These are phyloP conservation scores for Dispira parvispora DNA, from an alignment of 192 early-diverging fungal species.

Conservation along the genomic window DNA sequence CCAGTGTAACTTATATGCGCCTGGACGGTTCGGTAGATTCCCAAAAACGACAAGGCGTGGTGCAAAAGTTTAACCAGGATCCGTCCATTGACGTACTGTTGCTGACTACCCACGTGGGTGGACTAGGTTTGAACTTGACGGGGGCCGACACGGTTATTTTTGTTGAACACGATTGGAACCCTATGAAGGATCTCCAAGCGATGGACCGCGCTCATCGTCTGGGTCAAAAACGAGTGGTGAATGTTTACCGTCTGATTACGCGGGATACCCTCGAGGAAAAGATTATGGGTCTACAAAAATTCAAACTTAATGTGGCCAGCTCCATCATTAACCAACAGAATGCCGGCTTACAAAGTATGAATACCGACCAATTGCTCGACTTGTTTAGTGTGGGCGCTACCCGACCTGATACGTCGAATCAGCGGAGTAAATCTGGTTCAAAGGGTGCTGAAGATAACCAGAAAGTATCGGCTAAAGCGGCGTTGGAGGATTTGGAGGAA, in stretches of 20 bases:
- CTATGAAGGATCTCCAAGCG: slow-evolving; percentile 96
- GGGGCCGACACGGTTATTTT: slow-evolving; percentile 99
- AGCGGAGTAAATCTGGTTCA: slow-evolving; percentile 10
- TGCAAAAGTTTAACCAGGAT: slow-evolving; percentile 89
- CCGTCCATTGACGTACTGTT: slow-evolving; percentile 89
- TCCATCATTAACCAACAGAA: slow-evolving; percentile 95
- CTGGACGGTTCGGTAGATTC: slow-evolving; percentile 85
- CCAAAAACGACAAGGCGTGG: slow-evolving; percentile 69
- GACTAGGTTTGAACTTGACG: slow-evolving; percentile 91
- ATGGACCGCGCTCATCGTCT: slow-evolving; percentile 99
- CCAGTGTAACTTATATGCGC: slow-evolving; percentile 78
- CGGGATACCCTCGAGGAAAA: slow-evolving; percentile 97
- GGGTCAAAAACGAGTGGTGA: slow-evolving; percentile 93
- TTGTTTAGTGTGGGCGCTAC: slow-evolving; percentile 61
- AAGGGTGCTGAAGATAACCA: slow-evolving; percentile 4
- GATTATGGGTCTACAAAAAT: slow-evolving; percentile 98
- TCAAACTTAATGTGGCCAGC: slow-evolving; percentile 95
- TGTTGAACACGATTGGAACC: slow-evolving; percentile 99
- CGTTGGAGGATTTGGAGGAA: slow-evolving; percentile 59
- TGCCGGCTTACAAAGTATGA: slow-evolving; percentile 82
- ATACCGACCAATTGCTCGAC: slow-evolving; percentile 89
- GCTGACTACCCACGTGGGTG: slow-evolving; percentile 93
- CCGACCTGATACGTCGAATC: slow-evolving; percentile 16
- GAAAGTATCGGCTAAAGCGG: slow-evolving; percentile 36
- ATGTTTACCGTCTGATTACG: slow-evolving; percentile 95